These are phyloP conservation scores for Beauveria rudraprayagi DNA, from an alignment of 2,329 filamentous ascomycete species.

Conservation along the genomic window DNA sequence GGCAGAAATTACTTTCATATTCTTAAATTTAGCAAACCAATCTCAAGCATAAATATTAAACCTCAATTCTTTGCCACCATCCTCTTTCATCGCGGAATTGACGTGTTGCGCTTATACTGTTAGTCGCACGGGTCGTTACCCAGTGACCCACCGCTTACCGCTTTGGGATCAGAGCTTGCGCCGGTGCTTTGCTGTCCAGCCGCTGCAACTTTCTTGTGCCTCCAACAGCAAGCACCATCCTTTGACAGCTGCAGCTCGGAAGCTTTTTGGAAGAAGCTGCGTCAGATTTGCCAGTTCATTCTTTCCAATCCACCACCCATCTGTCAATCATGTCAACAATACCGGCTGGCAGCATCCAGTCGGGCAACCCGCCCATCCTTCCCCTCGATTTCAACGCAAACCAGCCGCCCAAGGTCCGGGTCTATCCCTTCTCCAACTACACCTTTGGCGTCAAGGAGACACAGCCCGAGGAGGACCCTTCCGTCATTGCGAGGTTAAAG, in stretches of 20 bases:
- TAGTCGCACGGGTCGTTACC: neutral
- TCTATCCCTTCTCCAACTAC: slow-evolving; percentile 96
- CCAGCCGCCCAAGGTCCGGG: slow-evolving; percentile 80
- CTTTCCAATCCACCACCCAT: neutral
- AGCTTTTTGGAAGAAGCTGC: neutral
- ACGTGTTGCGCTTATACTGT: too few relatives aligned
- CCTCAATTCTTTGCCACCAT: neutral
- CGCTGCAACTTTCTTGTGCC: slow-evolving; percentile 1
- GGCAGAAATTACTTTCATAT: neutral
- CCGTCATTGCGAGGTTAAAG: slow-evolving; percentile 84
- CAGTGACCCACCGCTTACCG: slow-evolving; percentile 14
- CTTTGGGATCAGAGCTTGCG: slow-evolving; percentile 7
- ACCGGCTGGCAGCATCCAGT: slow-evolving; percentile 66
- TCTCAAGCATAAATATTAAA: neutral
- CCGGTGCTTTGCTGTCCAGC: slow-evolving; percentile 2
- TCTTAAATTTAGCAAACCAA: too few relatives aligned
- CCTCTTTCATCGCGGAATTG: neutral
- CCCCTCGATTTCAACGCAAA: slow-evolving; percentile 81
- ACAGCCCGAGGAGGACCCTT: slow-evolving; percentile 95
- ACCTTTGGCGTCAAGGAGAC: slow-evolving; percentile 98
- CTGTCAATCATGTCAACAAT: slow-evolving; percentile 67
- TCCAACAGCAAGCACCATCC: slow-evolving; percentile 1
- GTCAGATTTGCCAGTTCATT: neutral
- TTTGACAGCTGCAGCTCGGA: slow-evolving; percentile 4
- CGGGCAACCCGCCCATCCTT: slow-evolving; percentile 67